These are phyloP conservation scores for Pelargonium cotyledonis DNA, from an alignment of 441 rosid genomes.

Conservation along the genomic window DNA sequence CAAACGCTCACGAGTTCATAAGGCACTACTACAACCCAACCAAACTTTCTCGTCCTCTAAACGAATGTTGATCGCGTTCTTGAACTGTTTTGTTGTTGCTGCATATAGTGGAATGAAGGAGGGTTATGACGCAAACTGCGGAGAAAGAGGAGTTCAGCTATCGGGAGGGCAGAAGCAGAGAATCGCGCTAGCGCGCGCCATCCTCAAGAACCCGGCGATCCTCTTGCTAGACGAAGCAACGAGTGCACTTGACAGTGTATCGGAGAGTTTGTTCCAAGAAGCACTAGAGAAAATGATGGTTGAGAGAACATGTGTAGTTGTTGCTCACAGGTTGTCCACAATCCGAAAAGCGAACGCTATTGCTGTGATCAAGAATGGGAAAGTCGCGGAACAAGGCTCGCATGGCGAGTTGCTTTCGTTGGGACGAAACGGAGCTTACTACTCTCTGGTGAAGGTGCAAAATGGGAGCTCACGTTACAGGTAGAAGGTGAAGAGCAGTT, in stretches of 20 bases:
- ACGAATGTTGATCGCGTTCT: no score
- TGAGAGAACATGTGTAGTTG: conserved; percentile 40
- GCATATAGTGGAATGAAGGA: conserved; percentile 54
- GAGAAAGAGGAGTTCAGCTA: conserved; percentile 60
- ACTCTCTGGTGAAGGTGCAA: conserved; percentile 39
- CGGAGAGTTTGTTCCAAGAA: conserved; percentile 50
- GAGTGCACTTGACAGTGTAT: conserved; percentile 62
- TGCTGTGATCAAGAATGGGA: conserved; percentile 52
- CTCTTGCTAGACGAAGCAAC: conserved; percentile 60
- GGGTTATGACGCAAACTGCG: conserved; percentile 51
- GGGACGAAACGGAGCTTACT: conserved; percentile 37
- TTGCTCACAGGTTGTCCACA: conserved; percentile 54
- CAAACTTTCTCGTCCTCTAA: background rate
- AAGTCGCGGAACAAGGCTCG: conserved; percentile 49
- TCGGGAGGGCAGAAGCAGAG: conserved; percentile 69
- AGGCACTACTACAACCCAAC: conserved; percentile 26
- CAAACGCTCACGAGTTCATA: conserved; percentile 62
- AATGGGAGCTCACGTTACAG: conserved; percentile 26
- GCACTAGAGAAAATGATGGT: conserved; percentile 60
- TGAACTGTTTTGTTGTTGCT: background rate
- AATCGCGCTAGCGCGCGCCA: conserved; percentile 57
- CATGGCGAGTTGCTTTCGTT: conserved; percentile 43
- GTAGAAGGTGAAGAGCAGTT: conserved; percentile 22
- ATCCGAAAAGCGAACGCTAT: conserved; percentile 46
- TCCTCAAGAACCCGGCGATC: conserved; percentile 46